These are phyloP conservation scores for Rhizopogon salebrosus DNA, from an alignment of 768 basidiomycete species.

Conservation along the genomic window DNA sequence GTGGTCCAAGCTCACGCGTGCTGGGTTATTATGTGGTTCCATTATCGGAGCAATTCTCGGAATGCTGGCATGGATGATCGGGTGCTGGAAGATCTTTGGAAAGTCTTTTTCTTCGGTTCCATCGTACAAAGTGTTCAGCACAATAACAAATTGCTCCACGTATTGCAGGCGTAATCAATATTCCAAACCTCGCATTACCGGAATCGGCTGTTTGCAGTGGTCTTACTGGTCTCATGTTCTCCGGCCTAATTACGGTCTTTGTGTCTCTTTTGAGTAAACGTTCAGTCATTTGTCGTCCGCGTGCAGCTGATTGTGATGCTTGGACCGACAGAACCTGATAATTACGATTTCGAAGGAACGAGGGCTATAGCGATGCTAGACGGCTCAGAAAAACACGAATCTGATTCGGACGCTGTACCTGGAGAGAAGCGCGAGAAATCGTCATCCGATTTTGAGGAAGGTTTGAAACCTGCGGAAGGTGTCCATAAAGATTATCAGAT, in stretches of 20 bases:
- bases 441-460: neutral
- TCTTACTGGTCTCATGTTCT: constrained; percentile 25
- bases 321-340: constrained; percentile 19
- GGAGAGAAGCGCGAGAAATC: constrained; percentile 8
- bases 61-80: constrained; percentile 34
- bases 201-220: constrained; percentile 33
- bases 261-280: constrained; percentile 25
- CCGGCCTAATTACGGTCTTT: constrained; percentile 24
- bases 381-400: neutral
- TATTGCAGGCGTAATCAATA: constrained; percentile 24
- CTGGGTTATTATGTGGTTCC: constrained; percentile 26
- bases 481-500: neutral
- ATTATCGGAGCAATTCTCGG: constrained; percentile 29
- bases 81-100: constrained; percentile 33
- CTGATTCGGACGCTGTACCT: neutral
- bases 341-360: constrained; percentile 31
- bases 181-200: constrained; percentile 28
- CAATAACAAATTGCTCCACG: neutral
- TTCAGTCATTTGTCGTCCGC: constrained; percentile 9
- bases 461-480: neutral
- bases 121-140: neutral
- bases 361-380: constrained; percentile 27
- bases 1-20: constrained; percentile 29
- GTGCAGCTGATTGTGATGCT: neutral
- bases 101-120: neutral